Base-by-base conservation (phyloP, 306 rosid genomes). In the Trifolium dubium region DNA sequence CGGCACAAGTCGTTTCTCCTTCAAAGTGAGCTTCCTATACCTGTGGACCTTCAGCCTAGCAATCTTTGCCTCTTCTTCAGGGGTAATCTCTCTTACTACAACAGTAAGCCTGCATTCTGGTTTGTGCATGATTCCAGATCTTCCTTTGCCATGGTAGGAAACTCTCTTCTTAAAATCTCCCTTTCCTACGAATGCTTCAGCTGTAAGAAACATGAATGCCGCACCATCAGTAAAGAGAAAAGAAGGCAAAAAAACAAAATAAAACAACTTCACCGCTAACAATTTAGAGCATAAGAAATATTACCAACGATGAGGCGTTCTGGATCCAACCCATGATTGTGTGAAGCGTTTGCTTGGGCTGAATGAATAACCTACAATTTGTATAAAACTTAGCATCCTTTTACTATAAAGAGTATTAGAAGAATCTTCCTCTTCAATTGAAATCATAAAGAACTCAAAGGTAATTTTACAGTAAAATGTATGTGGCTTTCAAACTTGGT, bases 291-390 rank as follows among this genome's bases (percentile, higher is more conserved):
- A 68, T 44, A 12, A 41, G 18, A 68, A 60, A 31, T 50, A 50
- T 74, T 83, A 94, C 98, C 98, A 54, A 94, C 85, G 58, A 94
- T 91, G 81, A 94, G 97, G 50, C 95, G 91, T 2, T 91, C 97
- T 4, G 97, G 71, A 83, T 91, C 89, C 78, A 94, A 72, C 46
- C 96, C 95, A 47, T 91, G 96, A 83, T 94, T 91, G 83, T 94
- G 97, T 43, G 96, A 77, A 69, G 97, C 97, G 17, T 94, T 94
- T 77, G 96, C 98, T 72, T 85, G 78, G 70, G 98, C 97, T 17
- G 97, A 89, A 83, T 88, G 92, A 80, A 93, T 87, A 79, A 91
- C 98, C 98, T 93, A 79, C 79, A 79, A 58, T 53, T 9, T 64
- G 61, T 19, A 77, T 11, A 53, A 62, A 60, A 67, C 32, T 50